A percentile compares a stretch with the other conserved stretches of the same genome.
These are phyloP conservation scores for Aspergillus cristatus DNA, from an alignment of 495 filamentous ascomycete species.

Conservation along the genomic window DNA sequence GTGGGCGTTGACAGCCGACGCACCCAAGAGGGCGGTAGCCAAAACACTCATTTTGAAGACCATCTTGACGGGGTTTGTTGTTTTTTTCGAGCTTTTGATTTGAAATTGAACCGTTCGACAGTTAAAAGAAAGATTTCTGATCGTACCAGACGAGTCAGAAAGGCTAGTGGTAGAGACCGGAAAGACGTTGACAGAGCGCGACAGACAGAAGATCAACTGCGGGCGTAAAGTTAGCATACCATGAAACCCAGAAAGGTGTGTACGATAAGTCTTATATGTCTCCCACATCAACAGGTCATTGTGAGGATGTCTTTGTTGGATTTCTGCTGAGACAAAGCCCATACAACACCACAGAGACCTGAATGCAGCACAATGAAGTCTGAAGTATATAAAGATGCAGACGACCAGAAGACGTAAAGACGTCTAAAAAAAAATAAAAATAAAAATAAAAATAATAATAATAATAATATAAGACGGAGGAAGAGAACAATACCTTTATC, in stretches of 20 bases:
- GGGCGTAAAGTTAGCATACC: conserved; percentile 3
- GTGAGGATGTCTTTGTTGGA: no score
- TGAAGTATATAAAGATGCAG: no score
- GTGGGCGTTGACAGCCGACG: conserved; percentile 48
- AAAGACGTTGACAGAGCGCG: conserved; percentile 8
- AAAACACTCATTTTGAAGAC: conserved; percentile 25
- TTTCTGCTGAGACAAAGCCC: no score
- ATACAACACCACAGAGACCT: no score
- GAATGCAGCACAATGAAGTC: no score
- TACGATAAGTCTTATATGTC: no score
- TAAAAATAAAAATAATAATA: not conserved
- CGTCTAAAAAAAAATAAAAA: not conserved
- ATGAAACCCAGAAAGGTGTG: no score
- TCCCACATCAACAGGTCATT: no score
- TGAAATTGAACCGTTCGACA: conserved; percentile 17
- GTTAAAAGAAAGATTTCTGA: conserved; percentile 15
- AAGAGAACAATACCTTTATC: conserved; percentile 19
- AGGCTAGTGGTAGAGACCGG: conserved; percentile 12
- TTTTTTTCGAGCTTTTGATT: conserved; percentile 7
- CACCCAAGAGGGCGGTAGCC: conserved; percentile 36
- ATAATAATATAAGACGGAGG: no score
- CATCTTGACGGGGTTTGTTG: conserved; percentile 25
- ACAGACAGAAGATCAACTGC: not conserved
- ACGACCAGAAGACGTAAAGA: no score
- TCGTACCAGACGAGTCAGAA: conserved; percentile 38